Evolutionary conservation across 2,329 filamentous ascomycete species (phyloP), one percentile per base, ranked within the genome.

Genomic region (Ilyonectria mors-panacis): DNA sequence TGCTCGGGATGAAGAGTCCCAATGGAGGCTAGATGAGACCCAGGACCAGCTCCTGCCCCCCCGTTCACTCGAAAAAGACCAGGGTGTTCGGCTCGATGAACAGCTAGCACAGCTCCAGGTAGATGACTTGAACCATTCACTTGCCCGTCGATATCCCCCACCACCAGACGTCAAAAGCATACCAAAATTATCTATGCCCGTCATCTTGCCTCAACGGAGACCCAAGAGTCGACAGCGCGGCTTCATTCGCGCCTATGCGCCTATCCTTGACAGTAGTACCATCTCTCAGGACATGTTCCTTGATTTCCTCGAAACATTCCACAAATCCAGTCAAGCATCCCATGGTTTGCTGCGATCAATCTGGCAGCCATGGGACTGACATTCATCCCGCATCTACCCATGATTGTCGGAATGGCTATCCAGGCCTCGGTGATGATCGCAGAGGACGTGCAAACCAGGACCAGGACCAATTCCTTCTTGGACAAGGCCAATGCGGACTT

Each of bases 241-340:
- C 1, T 70, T 71, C 47, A 63, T 68, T 26, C 55, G 50, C 17
- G 69, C 69, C 19, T 71, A 71, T 12, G 67, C 69, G 6, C 69
- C 67, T 1, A 56, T 35, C 23, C 56, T 71, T 17, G 37, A 69
- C 7, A 53, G 48, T 21, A 55, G 53, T 48, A 58, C 33, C 33
- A 69, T 71, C 53, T 26, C 61, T 8, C 64, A 71, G 39, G 67
- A 68, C 23, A 67, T 67, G 69, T 71, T 70, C 23, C 64, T 70
- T 5, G 69, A 69, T 1, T 70, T 71, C 30, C 61, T 71, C 1
- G 50, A 65, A 9, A 60, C 62, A 3, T 70, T 68, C 13, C 55
- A 71, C 30, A 47, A 35, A 3, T 69, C 67, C 1, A 63, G 64
- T 10, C 67, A 68, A 54, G 61, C 69, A n/a, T 71, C 69, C 64